Base-by-base conservation (phyloP, 2,329 filamentous ascomycete species). In the Cercospora nicotianae region DNA sequence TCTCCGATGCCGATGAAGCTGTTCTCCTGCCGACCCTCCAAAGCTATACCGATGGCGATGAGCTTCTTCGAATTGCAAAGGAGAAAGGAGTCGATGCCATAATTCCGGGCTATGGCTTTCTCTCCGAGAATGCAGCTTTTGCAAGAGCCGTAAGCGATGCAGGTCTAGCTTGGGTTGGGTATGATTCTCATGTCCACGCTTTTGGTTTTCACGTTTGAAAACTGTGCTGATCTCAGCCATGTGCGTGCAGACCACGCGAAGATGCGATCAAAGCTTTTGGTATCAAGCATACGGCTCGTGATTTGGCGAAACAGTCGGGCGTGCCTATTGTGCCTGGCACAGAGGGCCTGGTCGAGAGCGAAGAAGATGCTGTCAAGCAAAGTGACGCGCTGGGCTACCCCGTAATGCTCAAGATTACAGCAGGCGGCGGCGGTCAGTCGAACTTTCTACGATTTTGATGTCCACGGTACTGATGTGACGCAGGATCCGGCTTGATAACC, bases 401-500 rank as follows among this genome's bases (percentile, higher is more conserved):
- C 0, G 82, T 86, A 67, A 86, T 75, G 83, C 80, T 75, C 73
- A 96, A 97, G 83, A 75, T 75, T 8, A 81, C 79, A 2, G 77
- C 77, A 8, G 79, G 79, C 5, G 92, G 93, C 33, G 93, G 92
- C 2, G 53, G 53, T 58, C 53, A 30, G 53, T 57, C 10, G 5
- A 1, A 26, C 12, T 10, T 18, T 18, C 5, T 45, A n/a, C 3
- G 28, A 9, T 26, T 18, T 12, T 16, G 10, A 94, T 94, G 83
- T 91, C 91, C 9, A 89, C 94, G 84, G 83, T 90, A 48, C 23
- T 31, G 18, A 51, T 20, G 64, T 20, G 66, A 23, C 6, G 1
- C 8, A 60, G 92, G 93, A 28, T 96, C 95, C 84, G 93, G 93
- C 2, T 89, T 96, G 84, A 85, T 92, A 39, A 92, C 92, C 66